Conservation (phyloP, 2,329 filamentous ascomycete species). For the Fusarium nanum region DNA sequence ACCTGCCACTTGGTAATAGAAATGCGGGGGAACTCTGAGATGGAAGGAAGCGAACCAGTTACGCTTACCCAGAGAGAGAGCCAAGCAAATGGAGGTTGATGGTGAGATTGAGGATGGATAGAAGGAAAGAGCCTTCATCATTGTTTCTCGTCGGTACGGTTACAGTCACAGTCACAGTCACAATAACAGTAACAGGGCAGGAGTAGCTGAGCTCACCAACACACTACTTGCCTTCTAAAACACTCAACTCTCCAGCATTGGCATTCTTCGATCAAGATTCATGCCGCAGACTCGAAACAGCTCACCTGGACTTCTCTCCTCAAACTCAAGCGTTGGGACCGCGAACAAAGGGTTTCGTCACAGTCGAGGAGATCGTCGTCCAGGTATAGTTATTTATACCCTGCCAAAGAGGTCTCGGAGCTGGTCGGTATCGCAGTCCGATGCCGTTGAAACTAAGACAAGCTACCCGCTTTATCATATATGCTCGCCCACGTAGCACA, state of each 20-base stretch:
- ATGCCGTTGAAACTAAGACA: constrained; percentile 32
- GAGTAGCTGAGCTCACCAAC: not conserved
- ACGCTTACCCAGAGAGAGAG: constrained; percentile 3
- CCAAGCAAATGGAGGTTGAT: constrained; percentile 12
- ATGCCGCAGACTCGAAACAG: not conserved
- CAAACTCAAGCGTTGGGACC: not conserved
- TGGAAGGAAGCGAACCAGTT: constrained; percentile 24
- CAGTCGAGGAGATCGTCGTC: constrained; percentile 16
- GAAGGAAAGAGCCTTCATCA: not conserved
- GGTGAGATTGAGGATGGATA: not conserved
- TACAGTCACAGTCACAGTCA: not conserved
- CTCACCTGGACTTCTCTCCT: constrained; percentile 7
- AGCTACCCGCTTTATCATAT: constrained; percentile 17
- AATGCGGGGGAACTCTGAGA: constrained; percentile 25
- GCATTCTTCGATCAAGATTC: not conserved
- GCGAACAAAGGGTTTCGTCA: not conserved
- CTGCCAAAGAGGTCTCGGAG: constrained; percentile 7
- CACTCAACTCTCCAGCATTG: not conserved
- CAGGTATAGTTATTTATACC: constrained; percentile 11
- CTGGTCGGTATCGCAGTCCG: constrained; percentile 19
- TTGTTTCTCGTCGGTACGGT: not conserved
- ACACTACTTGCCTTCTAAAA: not conserved
- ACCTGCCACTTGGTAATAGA: not conserved
- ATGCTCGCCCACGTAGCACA: constrained; percentile 12
- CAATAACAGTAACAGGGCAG: not conserved